Percentiles rank a stretch among this genome's conserved stretches.
Conservation (phyloP, 805 yeast species). For the Barnettozyma populi region DNA sequence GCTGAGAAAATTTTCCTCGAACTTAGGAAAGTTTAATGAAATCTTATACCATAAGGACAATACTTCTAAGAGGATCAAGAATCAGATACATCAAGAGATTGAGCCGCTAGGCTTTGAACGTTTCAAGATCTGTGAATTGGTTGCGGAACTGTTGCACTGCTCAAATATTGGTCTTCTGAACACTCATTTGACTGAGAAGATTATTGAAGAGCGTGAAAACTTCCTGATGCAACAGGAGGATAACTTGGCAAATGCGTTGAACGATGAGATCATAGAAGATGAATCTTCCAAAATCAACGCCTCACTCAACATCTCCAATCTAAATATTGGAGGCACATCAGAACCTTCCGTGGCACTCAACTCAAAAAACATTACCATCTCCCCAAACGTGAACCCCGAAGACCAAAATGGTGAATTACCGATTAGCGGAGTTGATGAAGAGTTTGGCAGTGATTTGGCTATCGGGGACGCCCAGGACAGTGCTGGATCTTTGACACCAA, state of each 20-base stretch:
- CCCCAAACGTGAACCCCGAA: conserved; percentile 20
- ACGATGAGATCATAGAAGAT: conserved; percentile 20
- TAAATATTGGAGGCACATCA: conserved; percentile 25
- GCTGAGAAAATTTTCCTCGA: conserved; percentile 65
- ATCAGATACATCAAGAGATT: conserved; percentile 49
- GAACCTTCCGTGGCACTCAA: conserved; percentile 27
- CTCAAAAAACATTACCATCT: conserved; percentile 21
- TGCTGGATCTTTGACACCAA: background rate
- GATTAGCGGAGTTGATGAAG: background rate
- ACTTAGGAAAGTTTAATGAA: conserved; percentile 49
- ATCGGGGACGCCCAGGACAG: background rate
- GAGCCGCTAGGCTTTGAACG: conserved; percentile 90
- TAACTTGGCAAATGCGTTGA: conserved; percentile 22
- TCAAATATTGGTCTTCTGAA: conserved; percentile 91
- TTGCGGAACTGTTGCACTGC: conserved; percentile 92
- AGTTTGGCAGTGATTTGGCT: background rate
- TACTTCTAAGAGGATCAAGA: conserved; percentile 28
- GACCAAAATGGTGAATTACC: conserved; percentile 14
- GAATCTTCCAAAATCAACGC: conserved; percentile 1
- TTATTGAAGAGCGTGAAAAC: conserved; percentile 65
- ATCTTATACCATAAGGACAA: conserved; percentile 31
- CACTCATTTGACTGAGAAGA: conserved; percentile 63
- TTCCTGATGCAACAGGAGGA: conserved; percentile 38
- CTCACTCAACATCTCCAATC: conserved; percentile 18
- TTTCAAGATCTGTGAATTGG: conserved; percentile 85